Percentiles rank a stretch among this genome's conserved stretches.
Evolutionary conservation across 2,329 filamentous ascomycete genomes (phyloP).

Genomic region (Ascochyta koolunga): DNA sequence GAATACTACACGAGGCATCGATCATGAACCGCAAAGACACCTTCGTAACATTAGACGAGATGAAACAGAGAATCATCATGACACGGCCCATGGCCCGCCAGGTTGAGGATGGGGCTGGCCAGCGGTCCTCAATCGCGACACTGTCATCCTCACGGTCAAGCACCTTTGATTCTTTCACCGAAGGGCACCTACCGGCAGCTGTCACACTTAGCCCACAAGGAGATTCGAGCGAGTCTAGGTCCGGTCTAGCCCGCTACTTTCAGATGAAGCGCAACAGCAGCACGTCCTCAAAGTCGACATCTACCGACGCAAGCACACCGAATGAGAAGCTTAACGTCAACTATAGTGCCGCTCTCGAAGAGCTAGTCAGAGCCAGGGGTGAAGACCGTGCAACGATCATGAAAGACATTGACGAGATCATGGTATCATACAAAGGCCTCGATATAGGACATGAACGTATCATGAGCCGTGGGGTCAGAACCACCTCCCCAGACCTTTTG

Average conservation of each 20-base stretch:
- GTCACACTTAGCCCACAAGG: slow-evolving; percentile 24
- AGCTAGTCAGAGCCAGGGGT: slow-evolving; percentile 25
- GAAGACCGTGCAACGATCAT: slow-evolving; percentile 33
- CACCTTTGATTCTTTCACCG: slow-evolving; percentile 6
- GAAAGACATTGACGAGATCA: slow-evolving; percentile 45
- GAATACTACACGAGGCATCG: slow-evolving; percentile 45
- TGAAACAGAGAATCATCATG: slow-evolving; percentile 47
- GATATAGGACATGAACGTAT: neutral
- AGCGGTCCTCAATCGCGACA: slow-evolving; percentile 17
- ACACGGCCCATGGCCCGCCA: slow-evolving; percentile 29
- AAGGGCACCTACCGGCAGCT: slow-evolving; percentile 24
- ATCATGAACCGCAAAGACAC: slow-evolving; percentile 45
- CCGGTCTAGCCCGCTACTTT: slow-evolving; percentile 34
- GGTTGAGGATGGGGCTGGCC: slow-evolving; percentile 8
- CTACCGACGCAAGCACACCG: slow-evolving; percentile 7
- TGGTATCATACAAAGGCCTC: slow-evolving; percentile 38
- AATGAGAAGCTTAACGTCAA: slow-evolving; percentile 17
- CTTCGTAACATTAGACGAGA: slow-evolving; percentile 42
- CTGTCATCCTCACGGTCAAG: slow-evolving; percentile 25
- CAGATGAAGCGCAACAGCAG: slow-evolving; percentile 24
- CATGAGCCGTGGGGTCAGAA: slow-evolving; percentile 5
- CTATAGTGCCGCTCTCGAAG: slow-evolving; percentile 31
- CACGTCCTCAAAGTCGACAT: slow-evolving; percentile 9
- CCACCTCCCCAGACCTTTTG: neutral
- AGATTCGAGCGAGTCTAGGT: slow-evolving; percentile 22